These are phyloP conservation scores for Phytophthora capsici DNA, from an alignment of 352 stramenopile species.

Conservation along the genomic window DNA sequence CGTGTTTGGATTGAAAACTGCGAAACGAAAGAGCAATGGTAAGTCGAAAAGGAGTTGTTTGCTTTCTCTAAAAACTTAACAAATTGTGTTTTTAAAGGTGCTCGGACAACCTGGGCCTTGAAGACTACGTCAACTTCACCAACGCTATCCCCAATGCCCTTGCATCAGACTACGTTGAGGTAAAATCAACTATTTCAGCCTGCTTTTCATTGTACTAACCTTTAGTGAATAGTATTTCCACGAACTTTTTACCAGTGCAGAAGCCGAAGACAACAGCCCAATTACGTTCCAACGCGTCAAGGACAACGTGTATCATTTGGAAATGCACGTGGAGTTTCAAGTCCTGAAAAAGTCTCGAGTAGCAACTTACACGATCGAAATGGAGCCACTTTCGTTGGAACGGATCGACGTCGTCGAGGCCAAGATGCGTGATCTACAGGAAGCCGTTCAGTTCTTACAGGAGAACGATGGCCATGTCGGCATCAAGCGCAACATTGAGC, in stretches of 20 bases:
- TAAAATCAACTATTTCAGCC: not conserved
- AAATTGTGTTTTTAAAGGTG: too few species aligned
- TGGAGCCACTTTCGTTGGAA: conserved; percentile 14
- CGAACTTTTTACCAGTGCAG: conserved; percentile 1
- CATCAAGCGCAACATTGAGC: not conserved
- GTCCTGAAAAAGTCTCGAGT: conserved; percentile 1
- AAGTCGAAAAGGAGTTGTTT: not conserved
- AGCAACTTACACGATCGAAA: conserved; percentile 10
- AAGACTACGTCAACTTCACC: conserved; percentile 7
- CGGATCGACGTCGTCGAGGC: conserved; percentile 21
- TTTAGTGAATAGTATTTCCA: conserved; percentile 10
- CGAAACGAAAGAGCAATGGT: conserved; percentile 15
- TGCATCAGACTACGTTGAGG: conserved; percentile 10
- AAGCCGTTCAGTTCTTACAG: conserved; percentile 8
- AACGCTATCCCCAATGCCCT: conserved; percentile 13
- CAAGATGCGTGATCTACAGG: conserved; percentile 18
- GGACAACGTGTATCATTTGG: not conserved
- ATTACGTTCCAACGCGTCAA: conserved; percentile 9
- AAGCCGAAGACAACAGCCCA: not conserved
- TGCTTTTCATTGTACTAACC: not conserved
- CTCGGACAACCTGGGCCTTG: not conserved
- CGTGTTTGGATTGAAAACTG: conserved; percentile 16
- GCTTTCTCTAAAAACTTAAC: too few species aligned
- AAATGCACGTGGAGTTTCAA: conserved; percentile 12
- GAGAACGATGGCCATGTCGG: not conserved